phyloP scores from a whole-genome alignment of 768 basidiomycete genomes.

The Melanogaster broomeanus region DNA sequence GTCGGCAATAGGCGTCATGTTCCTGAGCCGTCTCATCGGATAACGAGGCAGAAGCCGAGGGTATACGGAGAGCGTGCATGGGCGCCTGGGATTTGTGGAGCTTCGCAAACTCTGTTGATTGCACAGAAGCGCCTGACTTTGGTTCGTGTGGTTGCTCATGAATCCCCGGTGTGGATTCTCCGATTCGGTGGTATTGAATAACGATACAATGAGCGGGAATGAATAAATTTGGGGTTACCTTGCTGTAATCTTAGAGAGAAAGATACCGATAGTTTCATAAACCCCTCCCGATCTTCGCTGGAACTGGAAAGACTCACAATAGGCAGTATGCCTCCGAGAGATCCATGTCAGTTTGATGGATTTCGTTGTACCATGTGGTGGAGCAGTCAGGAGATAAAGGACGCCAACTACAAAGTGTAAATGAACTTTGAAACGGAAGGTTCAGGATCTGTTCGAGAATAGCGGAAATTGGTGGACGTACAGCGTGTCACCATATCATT shows the following conservation, averaged over 20 bases:
- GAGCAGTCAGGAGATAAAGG: not conserved
- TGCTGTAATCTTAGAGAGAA: conserved; percentile 62
- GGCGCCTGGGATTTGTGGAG: conserved; percentile 56
- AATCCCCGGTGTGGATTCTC: conserved; percentile 56
- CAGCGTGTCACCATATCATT: conserved; percentile 54
- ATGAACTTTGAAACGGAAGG: not conserved
- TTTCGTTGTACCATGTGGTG: conserved; percentile 58
- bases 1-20: conserved; percentile 47
- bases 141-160: conserved; percentile 46
- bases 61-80: conserved; percentile 30
- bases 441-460: not conserved
- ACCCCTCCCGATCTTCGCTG: not conserved
- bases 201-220: not conserved
- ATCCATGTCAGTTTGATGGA: conserved; percentile 56
- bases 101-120: conserved; percentile 42
- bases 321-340: conserved; percentile 59
- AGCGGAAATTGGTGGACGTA: conserved; percentile 29
- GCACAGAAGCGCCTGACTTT: conserved; percentile 57
- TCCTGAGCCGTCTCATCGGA: conserved; percentile 7
- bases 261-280: not conserved
- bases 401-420: not conserved
- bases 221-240: conserved; percentile 35
- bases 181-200: not conserved
- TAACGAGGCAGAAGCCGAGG: too few relatives aligned
- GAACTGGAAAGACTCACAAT: conserved; percentile 43